Evolutionary conservation across 2,329 filamentous ascomycete species (phyloP).

Genomic region (Plectosphaerella plurivora): DNA sequence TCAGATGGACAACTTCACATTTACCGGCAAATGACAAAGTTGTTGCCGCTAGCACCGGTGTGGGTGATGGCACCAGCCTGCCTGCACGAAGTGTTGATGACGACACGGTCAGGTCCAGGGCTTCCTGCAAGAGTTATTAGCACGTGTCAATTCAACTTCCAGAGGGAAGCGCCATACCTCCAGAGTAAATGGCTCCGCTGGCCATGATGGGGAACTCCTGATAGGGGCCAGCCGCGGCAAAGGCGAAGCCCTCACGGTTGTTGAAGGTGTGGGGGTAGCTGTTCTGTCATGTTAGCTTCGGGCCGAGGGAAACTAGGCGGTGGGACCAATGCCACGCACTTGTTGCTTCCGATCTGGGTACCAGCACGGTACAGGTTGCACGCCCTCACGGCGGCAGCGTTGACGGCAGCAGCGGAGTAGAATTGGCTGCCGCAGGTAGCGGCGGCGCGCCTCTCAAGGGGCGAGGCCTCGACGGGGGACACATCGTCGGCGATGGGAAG

Average conservation of each 20-base stretch:
- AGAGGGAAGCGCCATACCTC: conserved; percentile 19
- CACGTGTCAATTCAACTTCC: background rate
- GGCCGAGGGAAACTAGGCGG: no score
- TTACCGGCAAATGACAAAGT: conserved; percentile 58
- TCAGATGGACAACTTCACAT: background rate
- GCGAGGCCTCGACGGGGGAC: background rate
- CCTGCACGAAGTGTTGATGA: conserved; percentile 53
- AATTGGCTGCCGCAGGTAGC: conserved; percentile 23
- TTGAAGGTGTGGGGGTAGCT: conserved; percentile 33
- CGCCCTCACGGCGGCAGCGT: conserved; percentile 20
- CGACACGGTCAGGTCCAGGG: conserved; percentile 62
- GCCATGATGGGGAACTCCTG: conserved; percentile 32
- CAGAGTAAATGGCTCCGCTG: conserved; percentile 25
- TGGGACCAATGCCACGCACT: no score
- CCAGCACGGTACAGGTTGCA: conserved; percentile 14
- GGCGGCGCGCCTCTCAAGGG: conserved; percentile 12
- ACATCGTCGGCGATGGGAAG: conserved; percentile 15
- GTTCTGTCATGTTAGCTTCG: conserved; percentile 3
- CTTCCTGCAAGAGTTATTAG: conserved; percentile 34
- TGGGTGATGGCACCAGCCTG: conserved; percentile 66
- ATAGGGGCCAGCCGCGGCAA: conserved; percentile 26
- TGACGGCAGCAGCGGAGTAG: conserved; percentile 21
- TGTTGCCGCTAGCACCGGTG: conserved; percentile 62
- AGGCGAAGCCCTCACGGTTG: conserved; percentile 32
- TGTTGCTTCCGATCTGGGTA: conserved; percentile 16